These are phyloP conservation scores for Megacollybia marginata DNA, from an alignment of 768 basidiomycete genomes.

Conservation along the genomic window DNA sequence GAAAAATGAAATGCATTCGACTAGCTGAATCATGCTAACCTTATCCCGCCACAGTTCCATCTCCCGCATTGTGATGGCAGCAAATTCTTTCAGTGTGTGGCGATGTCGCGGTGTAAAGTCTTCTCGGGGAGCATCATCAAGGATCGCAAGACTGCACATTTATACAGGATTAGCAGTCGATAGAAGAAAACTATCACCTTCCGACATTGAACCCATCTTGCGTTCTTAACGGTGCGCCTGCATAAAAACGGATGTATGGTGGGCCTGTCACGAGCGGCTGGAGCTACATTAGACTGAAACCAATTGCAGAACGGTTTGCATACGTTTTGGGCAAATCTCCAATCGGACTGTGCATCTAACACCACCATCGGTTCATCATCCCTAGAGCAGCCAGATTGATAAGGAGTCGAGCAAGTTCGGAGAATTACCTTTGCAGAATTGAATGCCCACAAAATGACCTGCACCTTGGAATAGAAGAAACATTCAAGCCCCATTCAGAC, in stretches of 20 bases:
- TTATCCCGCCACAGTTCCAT: constrained; percentile 96
- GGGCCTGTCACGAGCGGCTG: constrained; percentile 66
- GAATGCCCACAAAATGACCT: constrained; percentile 80
- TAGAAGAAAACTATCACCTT: constrained; percentile 35
- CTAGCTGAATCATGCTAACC: constrained; percentile 26
- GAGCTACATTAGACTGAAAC: background rate
- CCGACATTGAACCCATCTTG: constrained; percentile 89
- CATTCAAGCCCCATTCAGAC: constrained; percentile 57
- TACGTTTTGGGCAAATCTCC: constrained; percentile 85
- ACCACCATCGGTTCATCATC: constrained; percentile 86
- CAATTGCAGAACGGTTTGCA: constrained; percentile 15
- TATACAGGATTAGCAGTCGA: background rate
- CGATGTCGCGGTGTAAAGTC: constrained; percentile 87
- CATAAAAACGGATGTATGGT: constrained; percentile 81
- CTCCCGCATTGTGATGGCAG: constrained; percentile 89
- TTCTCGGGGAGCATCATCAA: constrained; percentile 74
- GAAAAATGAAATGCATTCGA: background rate
- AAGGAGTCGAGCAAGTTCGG: background rate
- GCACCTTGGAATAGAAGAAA: constrained; percentile 37
- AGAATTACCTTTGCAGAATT: constrained; percentile 64
- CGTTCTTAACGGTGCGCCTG: constrained; percentile 84
- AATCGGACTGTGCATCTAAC: constrained; percentile 72
- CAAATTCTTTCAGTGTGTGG: constrained; percentile 92
- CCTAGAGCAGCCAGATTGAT: constrained; percentile 23
- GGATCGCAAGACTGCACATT: constrained; percentile 58